A percentile compares a stretch with the other conserved stretches of the same genome.
phyloP scores from a whole-genome alignment of 2,329 filamentous ascomycete genomes.

The Claviceps digitariae region DNA sequence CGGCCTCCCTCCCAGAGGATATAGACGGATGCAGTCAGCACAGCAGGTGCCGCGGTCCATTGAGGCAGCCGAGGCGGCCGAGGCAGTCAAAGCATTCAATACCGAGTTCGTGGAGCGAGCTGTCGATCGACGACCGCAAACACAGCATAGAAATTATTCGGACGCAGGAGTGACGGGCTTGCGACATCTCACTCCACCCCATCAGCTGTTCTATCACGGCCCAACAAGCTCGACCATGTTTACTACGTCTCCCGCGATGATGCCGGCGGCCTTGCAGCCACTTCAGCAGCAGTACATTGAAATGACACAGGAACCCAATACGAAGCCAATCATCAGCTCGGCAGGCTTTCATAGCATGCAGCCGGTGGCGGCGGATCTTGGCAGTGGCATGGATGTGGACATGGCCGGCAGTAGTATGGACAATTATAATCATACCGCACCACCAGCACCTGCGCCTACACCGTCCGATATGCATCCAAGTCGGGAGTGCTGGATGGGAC shows the following conservation, averaged over 20 bases:
- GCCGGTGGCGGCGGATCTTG: neutral
- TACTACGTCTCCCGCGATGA: neutral
- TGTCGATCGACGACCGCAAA: neutral
- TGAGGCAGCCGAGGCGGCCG: neutral
- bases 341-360: constrained; percentile 2
- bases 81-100: neutral
- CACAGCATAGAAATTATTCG: neutral
- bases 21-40: neutral
- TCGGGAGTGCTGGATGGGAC: constrained; percentile 2
- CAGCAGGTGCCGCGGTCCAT: constrained; percentile 4
- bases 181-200: constrained; percentile 1
- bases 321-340: neutral
- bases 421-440: neutral
- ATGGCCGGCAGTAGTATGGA: neutral
- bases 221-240: constrained; percentile 2
- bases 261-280: constrained; percentile 3
- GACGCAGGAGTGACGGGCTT: constrained; percentile 1
- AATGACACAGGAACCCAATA: neutral
- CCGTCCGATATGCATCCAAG: neutral
- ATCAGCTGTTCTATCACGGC: constrained; percentile 2
- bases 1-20: neutral
- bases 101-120: neutral
- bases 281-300: constrained; percentile 2
- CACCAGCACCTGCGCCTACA: neutral
- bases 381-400: constrained; percentile 3